Evolutionary conservation across 1,284 basidiomycete genomes (phyloP), one percentile per base, ranked within the genome.

Genomic region (Austroboletus novae-zelandiae): DNA sequence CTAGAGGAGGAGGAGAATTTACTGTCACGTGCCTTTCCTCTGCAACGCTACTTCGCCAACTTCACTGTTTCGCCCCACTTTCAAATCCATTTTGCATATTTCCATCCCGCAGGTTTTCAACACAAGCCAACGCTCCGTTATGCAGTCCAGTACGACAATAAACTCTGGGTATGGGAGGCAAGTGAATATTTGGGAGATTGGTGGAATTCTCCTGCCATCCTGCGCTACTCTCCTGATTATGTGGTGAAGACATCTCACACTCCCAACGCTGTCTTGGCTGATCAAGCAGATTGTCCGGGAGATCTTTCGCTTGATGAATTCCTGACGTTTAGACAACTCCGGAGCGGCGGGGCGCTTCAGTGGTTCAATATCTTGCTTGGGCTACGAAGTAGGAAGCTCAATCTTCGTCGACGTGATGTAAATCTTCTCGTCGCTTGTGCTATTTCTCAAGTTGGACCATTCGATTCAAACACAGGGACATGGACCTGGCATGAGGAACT

Each of bases 361-460:
- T 79, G 76, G 77, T 51, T 73, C 32, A 79, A 79, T 49, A 72
- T 80, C 13, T 57, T 67, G 5, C 64, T 68, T 23, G 75, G 73
- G 53, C 49, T 78, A 11, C 61, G 61, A 10, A 62, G 69, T 14
- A 61, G 65, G 18, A 51, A 50, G 0, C 57, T 80, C n/a, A 68
- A 65, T 1, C 73, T 77, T 41, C 56, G 61, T 31, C 51, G 58
- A 2, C 59, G 66, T 15, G 72, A 70, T 20, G 74, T 79, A 0
- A 60, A 73, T 44, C 43, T 63, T 7, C 58, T 80, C 8, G 30
- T 77, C 4, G 57, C 57, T 9, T 74, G 76, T 47, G 67, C 75
- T 18, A 65, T 63, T 1, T 72, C 65, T 57, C 74, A 79, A 52
- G 62, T 73, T 1, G 77, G 76, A 2, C 60, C 58, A 3, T 36